phyloP scores from a whole-genome alignment of 2,329 filamentous ascomycete species.

The Rosellinia necatrix region DNA sequence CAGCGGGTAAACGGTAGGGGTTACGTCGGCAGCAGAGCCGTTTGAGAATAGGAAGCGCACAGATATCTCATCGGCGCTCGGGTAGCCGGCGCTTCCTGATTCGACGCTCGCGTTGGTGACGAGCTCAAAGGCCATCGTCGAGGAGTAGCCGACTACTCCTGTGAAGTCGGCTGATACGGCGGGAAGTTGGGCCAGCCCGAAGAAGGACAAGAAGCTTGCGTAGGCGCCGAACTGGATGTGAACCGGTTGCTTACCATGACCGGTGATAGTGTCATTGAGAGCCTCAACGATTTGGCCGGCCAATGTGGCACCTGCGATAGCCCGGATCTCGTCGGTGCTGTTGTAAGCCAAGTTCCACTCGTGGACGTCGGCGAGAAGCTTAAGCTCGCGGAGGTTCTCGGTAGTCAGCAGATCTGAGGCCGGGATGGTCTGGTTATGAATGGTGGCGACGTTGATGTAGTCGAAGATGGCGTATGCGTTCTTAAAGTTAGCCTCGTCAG shows the following conservation, averaged over 20 bases:
- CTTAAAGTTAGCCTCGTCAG: constrained; percentile 56
- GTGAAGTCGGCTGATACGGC: constrained; percentile 65
- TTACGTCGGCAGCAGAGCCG: constrained; percentile 58
- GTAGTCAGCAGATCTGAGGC: constrained; percentile 63
- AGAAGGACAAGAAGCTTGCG: constrained; percentile 66
- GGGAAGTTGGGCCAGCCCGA: constrained; percentile 60
- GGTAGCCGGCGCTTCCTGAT: constrained; percentile 48
- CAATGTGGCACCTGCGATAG: constrained; percentile 62
- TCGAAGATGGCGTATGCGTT: constrained; percentile 68
- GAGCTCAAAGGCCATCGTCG: constrained; percentile 78
- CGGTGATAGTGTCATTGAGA: constrained; percentile 57
- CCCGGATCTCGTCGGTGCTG: constrained; percentile 66
- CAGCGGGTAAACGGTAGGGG: constrained; percentile 57
- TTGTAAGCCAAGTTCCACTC: constrained; percentile 88
- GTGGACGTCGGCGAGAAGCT: constrained; percentile 75
- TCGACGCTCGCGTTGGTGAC: constrained; percentile 57
- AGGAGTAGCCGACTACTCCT: constrained; percentile 83
- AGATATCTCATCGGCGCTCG: constrained; percentile 52
- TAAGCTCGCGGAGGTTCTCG: constrained; percentile 64
- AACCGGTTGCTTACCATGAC: constrained; percentile 45
- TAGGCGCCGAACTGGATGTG: constrained; percentile 65
- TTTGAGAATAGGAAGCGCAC: constrained; percentile 68
- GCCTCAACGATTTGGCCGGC: constrained; percentile 59
- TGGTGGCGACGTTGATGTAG: constrained; percentile 61
- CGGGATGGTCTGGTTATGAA: constrained; percentile 66